These are phyloP conservation scores for Aspergillus sparsus DNA, from an alignment of 495 filamentous ascomycete species.

Conservation along the genomic window DNA sequence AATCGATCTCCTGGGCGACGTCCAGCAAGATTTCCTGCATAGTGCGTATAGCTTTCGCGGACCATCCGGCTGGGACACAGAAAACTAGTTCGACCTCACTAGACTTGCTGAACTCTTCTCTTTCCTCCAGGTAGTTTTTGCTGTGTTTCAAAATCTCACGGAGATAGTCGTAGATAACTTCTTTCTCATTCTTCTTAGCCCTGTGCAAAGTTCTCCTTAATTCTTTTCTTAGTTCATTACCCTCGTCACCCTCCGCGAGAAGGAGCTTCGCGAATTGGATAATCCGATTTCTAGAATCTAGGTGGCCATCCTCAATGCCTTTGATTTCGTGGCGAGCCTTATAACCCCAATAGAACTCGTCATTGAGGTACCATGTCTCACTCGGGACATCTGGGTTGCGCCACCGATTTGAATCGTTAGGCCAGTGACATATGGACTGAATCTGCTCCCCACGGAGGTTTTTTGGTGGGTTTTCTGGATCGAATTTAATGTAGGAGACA, in stretches of 20 bases:
- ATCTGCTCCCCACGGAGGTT: neutral
- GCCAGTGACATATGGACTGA: neutral
- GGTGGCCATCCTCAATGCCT: neutral
- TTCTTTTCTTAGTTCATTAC: neutral
- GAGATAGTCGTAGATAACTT: neutral
- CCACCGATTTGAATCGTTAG: neutral
- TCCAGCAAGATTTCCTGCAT: neutral
- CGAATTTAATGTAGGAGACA: neutral
- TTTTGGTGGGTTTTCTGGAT: neutral
- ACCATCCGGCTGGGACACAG: neutral
- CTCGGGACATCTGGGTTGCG: neutral
- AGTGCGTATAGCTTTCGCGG: neutral
- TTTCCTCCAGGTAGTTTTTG: neutral
- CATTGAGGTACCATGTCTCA: neutral
- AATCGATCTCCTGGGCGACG: neutral
- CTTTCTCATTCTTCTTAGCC: neutral
- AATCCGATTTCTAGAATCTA: neutral
- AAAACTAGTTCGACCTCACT: neutral
- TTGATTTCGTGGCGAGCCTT: neutral
- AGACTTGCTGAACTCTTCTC: neutral
- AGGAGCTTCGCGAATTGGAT: constrained; percentile 1
- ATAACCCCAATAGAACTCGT: neutral
- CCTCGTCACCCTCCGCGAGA: neutral
- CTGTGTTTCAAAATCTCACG: neutral
- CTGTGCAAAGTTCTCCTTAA: neutral